Base-by-base conservation (phyloP, 805 yeast species). In the Wickerhamomyces bovis region DNA sequence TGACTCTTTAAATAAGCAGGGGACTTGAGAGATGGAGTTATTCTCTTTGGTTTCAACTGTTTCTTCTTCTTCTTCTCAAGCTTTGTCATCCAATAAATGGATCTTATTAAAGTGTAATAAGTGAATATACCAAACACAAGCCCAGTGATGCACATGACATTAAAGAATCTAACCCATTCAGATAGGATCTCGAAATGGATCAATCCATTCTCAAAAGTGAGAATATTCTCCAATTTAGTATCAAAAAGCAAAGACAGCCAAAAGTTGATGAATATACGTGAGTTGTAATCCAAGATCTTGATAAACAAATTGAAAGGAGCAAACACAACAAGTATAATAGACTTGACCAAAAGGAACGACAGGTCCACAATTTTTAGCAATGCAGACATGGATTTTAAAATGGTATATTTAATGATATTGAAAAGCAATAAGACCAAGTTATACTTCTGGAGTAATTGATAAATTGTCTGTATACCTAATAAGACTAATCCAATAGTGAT, bases 21-120 rank as follows among this genome's bases (percentile, higher is more conserved):
- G n/a, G n/a, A n/a, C n/a, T n/a, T n/a, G n/a, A n/a, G n/a, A n/a
- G n/a, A n/a, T n/a, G n/a, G n/a, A n/a, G n/a, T n/a, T 16, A 30
- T 35, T 42, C 35, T 45, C 33, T 22, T 44, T 18, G 23, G 39
- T 26, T 6, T 35, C 39, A 13, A n/a, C 28, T 38, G 44, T 35
- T n/a, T 36, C 38, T 33, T 41, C 35, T 39, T 42, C 11, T 40
- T 28, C 19, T 50, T 49, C 13, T 53, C 60, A 16, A 53, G 28
- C 39, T 50, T 50, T 1, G 62, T 58, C 31, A 54, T 20, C 55
- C 57, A 47, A 28, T 54, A 58, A 10, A 58, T 57, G 20, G 49
- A 26, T 21, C 56, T 49, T 8, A 58, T 44, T 7, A 47, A 28
- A 1, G 53, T 50, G 38, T 54, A 58, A 42, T 58, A 58, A 1